Conservation (phyloP, 108 stramenopile species). For the Cylindrotheca fusiformis region DNA sequence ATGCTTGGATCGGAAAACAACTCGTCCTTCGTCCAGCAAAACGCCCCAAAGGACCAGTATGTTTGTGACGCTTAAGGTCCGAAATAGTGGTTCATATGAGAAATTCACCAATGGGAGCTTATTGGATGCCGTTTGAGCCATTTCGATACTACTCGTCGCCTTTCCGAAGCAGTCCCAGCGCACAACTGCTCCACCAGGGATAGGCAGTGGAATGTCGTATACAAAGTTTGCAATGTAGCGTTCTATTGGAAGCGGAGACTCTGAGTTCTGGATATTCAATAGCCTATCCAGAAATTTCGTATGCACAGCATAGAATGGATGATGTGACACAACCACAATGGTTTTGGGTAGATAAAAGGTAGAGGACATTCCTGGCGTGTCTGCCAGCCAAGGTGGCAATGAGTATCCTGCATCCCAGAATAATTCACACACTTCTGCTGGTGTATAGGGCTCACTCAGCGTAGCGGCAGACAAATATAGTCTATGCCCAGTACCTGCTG, state of each 20-base stretch:
- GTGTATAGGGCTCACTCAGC: constrained; percentile 44
- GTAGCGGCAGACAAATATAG: constrained; percentile 67
- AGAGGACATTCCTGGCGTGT: neutral
- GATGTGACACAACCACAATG: constrained; percentile 83
- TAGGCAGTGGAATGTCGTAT: constrained; percentile 81
- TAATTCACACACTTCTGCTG: constrained; percentile 11
- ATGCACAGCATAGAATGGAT: constrained; percentile 79
- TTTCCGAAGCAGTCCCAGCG: constrained; percentile 15
- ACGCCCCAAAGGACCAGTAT: constrained; percentile 67
- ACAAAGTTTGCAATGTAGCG: constrained; percentile 86
- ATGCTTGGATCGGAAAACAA: constrained; percentile 65
- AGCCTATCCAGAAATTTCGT: constrained; percentile 69
- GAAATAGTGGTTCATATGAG: constrained; percentile 80
- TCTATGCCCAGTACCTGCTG: constrained; percentile 55
- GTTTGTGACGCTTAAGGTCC: constrained; percentile 56
- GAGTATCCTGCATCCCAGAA: constrained; percentile 1
- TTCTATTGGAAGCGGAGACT: constrained; percentile 80
- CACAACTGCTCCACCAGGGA: constrained; percentile 39
- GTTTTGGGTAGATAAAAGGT: constrained; percentile 73
- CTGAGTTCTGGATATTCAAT: constrained; percentile 61
- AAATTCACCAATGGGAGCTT: constrained; percentile 74
- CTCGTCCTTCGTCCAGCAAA: constrained; percentile 70
- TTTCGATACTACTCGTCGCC: constrained; percentile 11
- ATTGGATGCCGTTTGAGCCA: constrained; percentile 60
- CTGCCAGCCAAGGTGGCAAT: constrained; percentile 12